These are phyloP conservation scores for Teratosphaeria nubilosa DNA, from an alignment of 2,329 filamentous ascomycete species.

Conservation along the genomic window DNA sequence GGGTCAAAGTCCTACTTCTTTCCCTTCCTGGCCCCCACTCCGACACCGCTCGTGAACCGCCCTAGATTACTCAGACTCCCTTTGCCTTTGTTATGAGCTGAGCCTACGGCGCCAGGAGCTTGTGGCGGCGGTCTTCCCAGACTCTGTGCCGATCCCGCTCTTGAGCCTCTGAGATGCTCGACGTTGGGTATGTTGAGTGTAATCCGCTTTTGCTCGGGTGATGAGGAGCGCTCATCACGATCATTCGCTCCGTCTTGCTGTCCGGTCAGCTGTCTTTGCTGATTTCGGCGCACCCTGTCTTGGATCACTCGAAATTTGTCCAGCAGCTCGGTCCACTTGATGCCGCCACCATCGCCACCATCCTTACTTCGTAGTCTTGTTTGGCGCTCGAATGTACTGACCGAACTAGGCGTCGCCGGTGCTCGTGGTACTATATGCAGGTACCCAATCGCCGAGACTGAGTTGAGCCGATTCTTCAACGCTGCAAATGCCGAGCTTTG, in stretches of 20 bases:
- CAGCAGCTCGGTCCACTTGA: slow-evolving; percentile 84
- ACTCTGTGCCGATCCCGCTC: slow-evolving; percentile 4
- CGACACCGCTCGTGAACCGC: slow-evolving; percentile 34
- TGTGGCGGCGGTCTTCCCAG: slow-evolving; percentile 12
- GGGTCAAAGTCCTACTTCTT: slow-evolving; percentile 14
- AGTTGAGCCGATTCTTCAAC: slow-evolving; percentile 91
- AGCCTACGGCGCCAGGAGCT: slow-evolving; percentile 6
- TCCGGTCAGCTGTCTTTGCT: slow-evolving; percentile 31
- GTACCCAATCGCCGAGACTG: slow-evolving; percentile 93
- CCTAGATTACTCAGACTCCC: slow-evolving; percentile 36
- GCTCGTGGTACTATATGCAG: slow-evolving; percentile 62
- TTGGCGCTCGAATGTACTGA: slow-evolving; percentile 39
- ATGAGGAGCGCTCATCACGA: slow-evolving; percentile 7
- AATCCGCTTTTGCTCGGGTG: slow-evolving; percentile 13
- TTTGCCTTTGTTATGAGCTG: slow-evolving; percentile 21
- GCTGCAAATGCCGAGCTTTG: slow-evolving; percentile 96
- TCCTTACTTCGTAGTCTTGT: slow-evolving; percentile 75
- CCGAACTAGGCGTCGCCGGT: slow-evolving; percentile 24
- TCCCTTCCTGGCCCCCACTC: slow-evolving; percentile 22
- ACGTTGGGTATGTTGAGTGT: slow-evolving; percentile 2
- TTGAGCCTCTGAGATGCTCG: not conserved
- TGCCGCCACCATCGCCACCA: slow-evolving; percentile 43
- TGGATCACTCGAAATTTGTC: slow-evolving; percentile 92
- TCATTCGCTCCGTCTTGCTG: slow-evolving; percentile 10
- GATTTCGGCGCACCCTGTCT: slow-evolving; percentile 66